Conservation (phyloP, 257 asterid genomes). For the Ophiorrhiza pumila region DNA sequence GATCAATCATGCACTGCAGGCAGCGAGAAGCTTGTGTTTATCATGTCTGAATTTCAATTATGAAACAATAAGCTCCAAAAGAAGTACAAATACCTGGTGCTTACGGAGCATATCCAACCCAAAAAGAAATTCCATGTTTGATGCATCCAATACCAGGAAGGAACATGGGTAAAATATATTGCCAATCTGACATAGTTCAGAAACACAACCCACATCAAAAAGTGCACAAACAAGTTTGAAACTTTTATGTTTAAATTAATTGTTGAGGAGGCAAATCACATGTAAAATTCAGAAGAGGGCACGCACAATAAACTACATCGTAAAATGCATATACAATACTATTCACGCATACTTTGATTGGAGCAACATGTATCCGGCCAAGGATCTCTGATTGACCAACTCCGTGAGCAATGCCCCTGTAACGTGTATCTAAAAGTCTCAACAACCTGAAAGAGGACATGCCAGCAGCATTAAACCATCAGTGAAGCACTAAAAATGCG, state of each 20-base stretch:
- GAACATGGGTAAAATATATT: constrained; percentile 81
- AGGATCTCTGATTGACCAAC: constrained; percentile 96
- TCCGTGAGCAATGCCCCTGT: constrained; percentile 92
- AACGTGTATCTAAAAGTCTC: constrained; percentile 84
- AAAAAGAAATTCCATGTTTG: constrained; percentile 97
- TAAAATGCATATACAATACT: background rate
- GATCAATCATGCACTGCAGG: constrained; percentile 89
- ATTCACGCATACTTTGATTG: constrained; percentile 64
- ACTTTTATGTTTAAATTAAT: background rate
- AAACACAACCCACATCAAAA: background rate
- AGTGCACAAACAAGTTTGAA: background rate
- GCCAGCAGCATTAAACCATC: background rate
- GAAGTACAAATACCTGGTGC: constrained; percentile 66
- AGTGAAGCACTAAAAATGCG: background rate
- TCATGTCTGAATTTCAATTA: constrained; percentile 16
- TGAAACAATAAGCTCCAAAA: constrained; percentile 1
- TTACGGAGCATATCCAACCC: constrained; percentile 99
- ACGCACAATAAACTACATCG: background rate
- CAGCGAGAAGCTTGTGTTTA: background rate
- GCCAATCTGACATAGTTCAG: constrained; percentile 59
- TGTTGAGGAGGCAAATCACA: background rate
- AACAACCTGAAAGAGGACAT: constrained; percentile 52
- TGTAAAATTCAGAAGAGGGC: background rate
- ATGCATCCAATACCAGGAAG: constrained; percentile 84
- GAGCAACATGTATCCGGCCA: constrained; percentile 97